These are phyloP conservation scores for Mentha longifolia DNA, from an alignment of 257 asterid genomes.

Conservation along the genomic window DNA sequence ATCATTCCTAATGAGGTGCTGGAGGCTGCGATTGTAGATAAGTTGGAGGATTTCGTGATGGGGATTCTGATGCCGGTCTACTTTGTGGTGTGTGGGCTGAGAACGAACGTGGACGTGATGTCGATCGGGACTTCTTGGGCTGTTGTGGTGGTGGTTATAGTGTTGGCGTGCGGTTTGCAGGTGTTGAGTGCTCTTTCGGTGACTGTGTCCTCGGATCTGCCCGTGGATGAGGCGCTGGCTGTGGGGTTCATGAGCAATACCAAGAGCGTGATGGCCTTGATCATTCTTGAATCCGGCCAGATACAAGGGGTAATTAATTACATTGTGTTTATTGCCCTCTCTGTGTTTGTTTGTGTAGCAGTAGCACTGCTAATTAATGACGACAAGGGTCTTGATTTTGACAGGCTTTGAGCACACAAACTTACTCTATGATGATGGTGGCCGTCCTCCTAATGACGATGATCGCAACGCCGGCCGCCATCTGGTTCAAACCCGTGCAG, in stretches of 20 bases:
- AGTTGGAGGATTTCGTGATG: conserved; percentile 72
- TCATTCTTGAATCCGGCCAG: conserved; percentile 82
- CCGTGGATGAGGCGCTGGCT: conserved; percentile 56
- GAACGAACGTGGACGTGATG: conserved; percentile 54
- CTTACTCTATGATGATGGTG: conserved; percentile 71
- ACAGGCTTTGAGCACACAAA: conserved; percentile 63
- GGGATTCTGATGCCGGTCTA: conserved; percentile 85
- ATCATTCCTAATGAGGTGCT: conserved; percentile 74
- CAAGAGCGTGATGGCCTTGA: conserved; percentile 68
- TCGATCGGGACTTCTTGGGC: conserved; percentile 25
- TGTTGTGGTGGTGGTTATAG: conserved; percentile 36
- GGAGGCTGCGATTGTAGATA: conserved; percentile 65
- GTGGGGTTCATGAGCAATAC: conserved; percentile 72
- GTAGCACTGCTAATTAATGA: not conserved
- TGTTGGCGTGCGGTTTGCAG: conserved; percentile 52
- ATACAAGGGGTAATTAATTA: conserved; percentile 58
- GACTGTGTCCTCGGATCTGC: conserved; percentile 42
- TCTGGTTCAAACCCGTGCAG: conserved; percentile 47
- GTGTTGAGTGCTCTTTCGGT: conserved; percentile 47
- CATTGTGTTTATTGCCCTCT: too few relatives aligned
- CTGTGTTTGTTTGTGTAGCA: too few relatives aligned
- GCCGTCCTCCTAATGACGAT: conserved; percentile 68
- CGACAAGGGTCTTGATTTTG: conserved; percentile 4
- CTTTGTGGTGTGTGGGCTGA: conserved; percentile 75
- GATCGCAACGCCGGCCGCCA: conserved; percentile 61